A percentile compares a stretch with the other conserved stretches of the same genome.
Evolutionary conservation across 805 yeast species (phyloP).

Genomic region (Barnettozyma wickerhamii): DNA sequence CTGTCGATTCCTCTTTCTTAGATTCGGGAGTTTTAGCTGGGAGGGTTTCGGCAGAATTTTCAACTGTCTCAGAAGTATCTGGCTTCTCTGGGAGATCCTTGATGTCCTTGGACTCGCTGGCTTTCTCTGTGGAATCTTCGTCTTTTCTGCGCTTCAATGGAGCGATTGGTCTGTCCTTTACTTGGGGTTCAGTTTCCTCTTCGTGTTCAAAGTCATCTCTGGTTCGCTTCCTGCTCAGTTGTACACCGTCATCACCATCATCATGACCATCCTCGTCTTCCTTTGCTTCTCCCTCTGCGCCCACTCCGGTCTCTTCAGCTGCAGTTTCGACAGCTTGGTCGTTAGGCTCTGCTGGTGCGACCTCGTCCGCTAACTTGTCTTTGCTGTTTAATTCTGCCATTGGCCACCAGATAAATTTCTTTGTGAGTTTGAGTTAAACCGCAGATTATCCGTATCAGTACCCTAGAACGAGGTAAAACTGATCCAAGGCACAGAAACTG

Average conservation of each 20-base stretch:
- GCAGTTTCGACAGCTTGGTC: neutral
- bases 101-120: conserved; percentile 5
- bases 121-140: conserved; percentile 4
- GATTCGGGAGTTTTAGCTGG: no score
- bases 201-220: conserved; percentile 26
- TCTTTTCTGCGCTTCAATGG: conserved; percentile 9
- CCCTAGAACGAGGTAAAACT: no score
- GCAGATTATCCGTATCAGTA: no score
- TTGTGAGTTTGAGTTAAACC: no score
- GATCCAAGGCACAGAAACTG: no score
- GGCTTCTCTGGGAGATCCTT: conserved; percentile 4
- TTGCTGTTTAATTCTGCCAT: neutral
- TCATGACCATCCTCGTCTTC: neutral
- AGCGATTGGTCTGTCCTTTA: conserved; percentile 4
- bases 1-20: neutral
- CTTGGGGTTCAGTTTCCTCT: conserved; percentile 14
- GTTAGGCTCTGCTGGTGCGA: neutral
- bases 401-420: no score
- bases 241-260: conserved; percentile 1
- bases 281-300: neutral
- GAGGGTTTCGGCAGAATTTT: conserved; percentile 11
- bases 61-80: neutral
- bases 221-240: conserved; percentile 24
- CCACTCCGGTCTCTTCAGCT: neutral
- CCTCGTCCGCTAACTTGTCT: neutral